These are phyloP conservation scores for Daldinia sp. DNA, from an alignment of 2,329 filamentous ascomycete genomes.

Conservation along the genomic window DNA sequence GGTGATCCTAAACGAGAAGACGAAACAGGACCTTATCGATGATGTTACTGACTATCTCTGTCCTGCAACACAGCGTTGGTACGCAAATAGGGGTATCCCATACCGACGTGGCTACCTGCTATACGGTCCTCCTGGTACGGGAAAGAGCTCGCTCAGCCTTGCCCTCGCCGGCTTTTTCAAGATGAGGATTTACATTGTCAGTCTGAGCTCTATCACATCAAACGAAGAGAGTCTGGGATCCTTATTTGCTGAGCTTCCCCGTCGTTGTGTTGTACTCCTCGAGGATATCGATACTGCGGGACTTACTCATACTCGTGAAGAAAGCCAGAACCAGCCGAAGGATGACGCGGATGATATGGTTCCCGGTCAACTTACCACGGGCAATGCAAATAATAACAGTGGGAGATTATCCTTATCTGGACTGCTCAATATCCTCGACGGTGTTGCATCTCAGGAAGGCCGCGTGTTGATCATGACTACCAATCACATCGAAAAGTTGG, in stretches of 20 bases:
- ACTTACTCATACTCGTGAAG: constrained; percentile 70
- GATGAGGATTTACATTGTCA: constrained; percentile 79
- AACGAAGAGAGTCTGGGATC: constrained; percentile 74
- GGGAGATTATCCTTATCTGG: constrained; percentile 76
- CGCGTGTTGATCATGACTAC: constrained; percentile 75
- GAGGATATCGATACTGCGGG: constrained; percentile 83
- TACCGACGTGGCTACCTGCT: constrained; percentile 88
- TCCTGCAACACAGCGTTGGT: constrained; percentile 78
- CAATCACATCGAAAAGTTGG: constrained; percentile 72
- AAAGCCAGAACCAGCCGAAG: constrained; percentile 42
- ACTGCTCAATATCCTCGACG: constrained; percentile 84
- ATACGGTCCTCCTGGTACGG: constrained; percentile 82
- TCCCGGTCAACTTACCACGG: constrained; percentile 52
- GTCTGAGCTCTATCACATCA: constrained; percentile 70
- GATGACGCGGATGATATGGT: constrained; percentile 48
- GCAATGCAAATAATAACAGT: constrained; percentile 46
- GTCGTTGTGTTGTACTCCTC: constrained; percentile 77
- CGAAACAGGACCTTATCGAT: constrained; percentile 69
- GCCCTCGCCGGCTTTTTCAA: constrained; percentile 78
- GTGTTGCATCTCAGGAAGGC: constrained; percentile 73
- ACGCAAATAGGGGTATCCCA: constrained; percentile 84
- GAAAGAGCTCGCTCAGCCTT: constrained; percentile 79
- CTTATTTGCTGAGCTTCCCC: constrained; percentile 75
- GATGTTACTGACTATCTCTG: constrained; percentile 74
- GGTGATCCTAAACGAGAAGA: constrained; percentile 71